A percentile compares a stretch with the other conserved stretches of the same genome.
These are phyloP conservation scores for Paraphoma sp. DNA, from an alignment of 2,329 filamentous ascomycete species.

Conservation along the genomic window DNA sequence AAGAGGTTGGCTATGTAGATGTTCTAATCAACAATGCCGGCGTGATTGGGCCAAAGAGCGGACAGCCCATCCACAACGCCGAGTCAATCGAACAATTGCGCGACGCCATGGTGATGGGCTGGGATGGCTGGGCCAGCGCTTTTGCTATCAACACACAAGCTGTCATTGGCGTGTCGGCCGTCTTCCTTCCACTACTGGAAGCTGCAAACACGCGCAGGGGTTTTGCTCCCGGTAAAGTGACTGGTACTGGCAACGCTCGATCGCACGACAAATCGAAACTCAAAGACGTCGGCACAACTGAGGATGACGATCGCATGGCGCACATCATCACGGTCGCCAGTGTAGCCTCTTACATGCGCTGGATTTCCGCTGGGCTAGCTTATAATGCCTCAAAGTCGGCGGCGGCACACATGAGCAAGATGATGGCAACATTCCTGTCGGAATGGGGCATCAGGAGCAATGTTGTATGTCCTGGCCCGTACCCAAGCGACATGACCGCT, in stretches of 20 bases:
- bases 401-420: slow-evolving; percentile 55
- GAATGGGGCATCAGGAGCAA: slow-evolving; percentile 57
- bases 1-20: slow-evolving; percentile 57
- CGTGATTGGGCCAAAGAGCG: slow-evolving; percentile 52
- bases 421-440: slow-evolving; percentile 50
- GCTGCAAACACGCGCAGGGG: slow-evolving; percentile 53
- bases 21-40: slow-evolving; percentile 62
- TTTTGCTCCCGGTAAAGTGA: slow-evolving; percentile 44
- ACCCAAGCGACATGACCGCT: slow-evolving; percentile 54
- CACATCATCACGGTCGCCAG: slow-evolving; percentile 56
- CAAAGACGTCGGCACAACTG: slow-evolving; percentile 25
- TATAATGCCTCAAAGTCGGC: slow-evolving; percentile 56
- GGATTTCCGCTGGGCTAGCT: slow-evolving; percentile 45
- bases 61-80: slow-evolving; percentile 50
- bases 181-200: slow-evolving; percentile 55
- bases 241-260: slow-evolving; percentile 31
- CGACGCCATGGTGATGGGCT: slow-evolving; percentile 47
- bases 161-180: slow-evolving; percentile 53
- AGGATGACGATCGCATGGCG: slow-evolving; percentile 48
- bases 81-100: slow-evolving; percentile 53
- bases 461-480: slow-evolving; percentile 53
- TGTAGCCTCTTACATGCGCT: slow-evolving; percentile 50
- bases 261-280: slow-evolving; percentile 28
- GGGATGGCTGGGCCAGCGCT: slow-evolving; percentile 42
- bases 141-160: slow-evolving; percentile 55